These are phyloP conservation scores for Sanghuangporus sanghuang DNA, from an alignment of 1,284 basidiomycete genomes.

Conservation along the genomic window DNA sequence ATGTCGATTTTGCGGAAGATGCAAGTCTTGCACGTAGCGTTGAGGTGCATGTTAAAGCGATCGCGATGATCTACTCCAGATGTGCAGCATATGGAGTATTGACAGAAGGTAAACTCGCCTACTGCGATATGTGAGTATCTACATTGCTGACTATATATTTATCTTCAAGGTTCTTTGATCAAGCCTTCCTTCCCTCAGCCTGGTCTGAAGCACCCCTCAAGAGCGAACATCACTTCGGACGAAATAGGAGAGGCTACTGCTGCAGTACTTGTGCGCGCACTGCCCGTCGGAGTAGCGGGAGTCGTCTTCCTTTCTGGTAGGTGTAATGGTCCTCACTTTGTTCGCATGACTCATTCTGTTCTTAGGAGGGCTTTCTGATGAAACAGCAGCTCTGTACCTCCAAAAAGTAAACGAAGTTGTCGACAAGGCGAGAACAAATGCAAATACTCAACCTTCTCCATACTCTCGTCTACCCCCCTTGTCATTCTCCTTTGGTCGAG, in stretches of 20 bases:
- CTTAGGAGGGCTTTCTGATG: slow-evolving; percentile 22
- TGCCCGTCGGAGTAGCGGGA: slow-evolving; percentile 43
- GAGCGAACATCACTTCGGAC: slow-evolving; percentile 32
- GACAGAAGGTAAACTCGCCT: slow-evolving; percentile 37
- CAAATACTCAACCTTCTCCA: slow-evolving; percentile 21
- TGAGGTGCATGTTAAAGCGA: slow-evolving; percentile 42
- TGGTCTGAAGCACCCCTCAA: slow-evolving; percentile 37
- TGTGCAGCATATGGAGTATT: slow-evolving; percentile 43
- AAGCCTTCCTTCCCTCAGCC: slow-evolving; percentile 51
- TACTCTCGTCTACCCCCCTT: slow-evolving; percentile 36
- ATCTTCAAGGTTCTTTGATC: slow-evolving; percentile 36
- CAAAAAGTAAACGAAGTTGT: slow-evolving; percentile 20
- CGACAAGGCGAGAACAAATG: not conserved
- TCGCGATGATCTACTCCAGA: slow-evolving; percentile 39
- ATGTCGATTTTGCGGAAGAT: slow-evolving; percentile 46
- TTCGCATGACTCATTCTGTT: not conserved
- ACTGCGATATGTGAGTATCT: not conserved
- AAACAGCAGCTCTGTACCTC: slow-evolving; percentile 19
- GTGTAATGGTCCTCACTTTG: not conserved
- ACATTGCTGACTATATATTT: not conserved
- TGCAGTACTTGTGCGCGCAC: slow-evolving; percentile 39
- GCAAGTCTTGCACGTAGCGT: slow-evolving; percentile 40
- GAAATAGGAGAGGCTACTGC: slow-evolving; percentile 44
- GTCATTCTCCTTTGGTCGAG: slow-evolving; percentile 46
- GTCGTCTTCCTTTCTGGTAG: slow-evolving; percentile 46